A percentile compares a stretch with the other conserved stretches of the same genome.
phyloP scores from a whole-genome alignment of 306 rosid genomes.

The Castanea sativa region DNA sequence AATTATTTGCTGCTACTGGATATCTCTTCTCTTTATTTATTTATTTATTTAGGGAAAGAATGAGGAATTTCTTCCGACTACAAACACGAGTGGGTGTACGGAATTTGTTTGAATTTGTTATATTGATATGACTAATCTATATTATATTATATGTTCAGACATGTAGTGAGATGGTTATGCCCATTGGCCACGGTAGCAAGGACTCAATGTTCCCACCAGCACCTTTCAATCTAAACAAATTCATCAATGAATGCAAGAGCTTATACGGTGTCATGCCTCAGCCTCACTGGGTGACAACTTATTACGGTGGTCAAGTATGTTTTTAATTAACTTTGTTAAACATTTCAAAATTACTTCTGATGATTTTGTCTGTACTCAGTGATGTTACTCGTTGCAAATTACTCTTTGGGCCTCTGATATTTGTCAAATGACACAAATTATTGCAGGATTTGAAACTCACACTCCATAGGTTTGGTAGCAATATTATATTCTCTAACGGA shows the following conservation, averaged over 20 bases:
- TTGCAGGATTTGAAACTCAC: conserved; percentile 51
- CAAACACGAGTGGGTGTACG: too few relatives aligned
- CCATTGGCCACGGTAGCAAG: conserved; percentile 37
- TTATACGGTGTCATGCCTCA: conserved; percentile 56
- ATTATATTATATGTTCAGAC: conserved; percentile 19
- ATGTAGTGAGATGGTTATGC: conserved; percentile 60
- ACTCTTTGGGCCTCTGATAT: background rate
- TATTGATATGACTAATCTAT: background rate
- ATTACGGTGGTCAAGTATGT: conserved; percentile 68
- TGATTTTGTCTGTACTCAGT: background rate
- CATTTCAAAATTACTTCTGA: background rate
- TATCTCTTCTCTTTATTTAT: too few relatives aligned
- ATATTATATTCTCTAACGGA: conserved; percentile 83
- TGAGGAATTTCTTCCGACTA: too few relatives aligned
- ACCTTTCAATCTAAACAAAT: conserved; percentile 33
- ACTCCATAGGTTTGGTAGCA: conserved; percentile 61
- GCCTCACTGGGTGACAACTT: conserved; percentile 72
- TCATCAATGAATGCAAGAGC: conserved; percentile 31
- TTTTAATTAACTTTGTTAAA: background rate
- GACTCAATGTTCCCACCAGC: conserved; percentile 46
- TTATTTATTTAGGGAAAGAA: too few relatives aligned
- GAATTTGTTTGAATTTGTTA: too few relatives aligned
- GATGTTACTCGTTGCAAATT: background rate
- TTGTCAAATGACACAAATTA: background rate
- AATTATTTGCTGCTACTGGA: too few relatives aligned